Evolutionary conservation across 2,329 filamentous ascomycete genomes (phyloP), one percentile per base, ranked within the genome.

Genomic region (Diaporthe vexans): DNA sequence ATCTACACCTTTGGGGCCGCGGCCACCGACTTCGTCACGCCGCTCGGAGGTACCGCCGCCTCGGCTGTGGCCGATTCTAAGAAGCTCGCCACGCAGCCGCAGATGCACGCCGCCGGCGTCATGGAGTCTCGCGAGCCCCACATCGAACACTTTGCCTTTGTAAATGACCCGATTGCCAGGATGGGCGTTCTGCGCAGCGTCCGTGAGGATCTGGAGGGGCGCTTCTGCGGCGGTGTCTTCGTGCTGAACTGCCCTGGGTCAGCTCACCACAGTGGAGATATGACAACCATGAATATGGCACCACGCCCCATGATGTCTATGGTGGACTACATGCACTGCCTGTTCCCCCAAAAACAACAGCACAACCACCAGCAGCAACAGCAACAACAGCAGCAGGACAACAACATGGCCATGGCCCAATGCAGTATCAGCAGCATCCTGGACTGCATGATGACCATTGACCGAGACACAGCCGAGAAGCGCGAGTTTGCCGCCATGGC

Each of bases 1-100:
- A 81, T 87, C 21, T 86, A 85, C 78, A 86, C 85, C 0, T 86
- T 86, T 68, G 85, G 85, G 11, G 82, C 83, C 3, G 80, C 83
- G 3, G 81, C 83, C 7, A 77, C 76, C 13, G 84, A 85, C 74
- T 85, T 85, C 75, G 78, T 81, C 43, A 74, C 82, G 24, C 84
- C 84, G 8, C 77, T 82, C 5, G 81, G 81, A 33, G 78, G 79
- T 35, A 73, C 33, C 26, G 77, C 57, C 40, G 75, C 74, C 59
- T 26, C 69, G 10, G 56, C 35, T 5, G 56, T 54, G 7, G 43
- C 69, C 4, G 76, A 78, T 4, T n/a, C 61, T 2, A 76, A 76
- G 63, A 72, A 72, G n/a, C 57, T 48, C 48, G 48, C 61, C 4
- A 48, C 33, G 21, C 63, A 54, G 48, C 71, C 69, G 43, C 72